Conservation (phyloP, 257 asterid genomes). For the Voacanga thouarsii region DNA sequence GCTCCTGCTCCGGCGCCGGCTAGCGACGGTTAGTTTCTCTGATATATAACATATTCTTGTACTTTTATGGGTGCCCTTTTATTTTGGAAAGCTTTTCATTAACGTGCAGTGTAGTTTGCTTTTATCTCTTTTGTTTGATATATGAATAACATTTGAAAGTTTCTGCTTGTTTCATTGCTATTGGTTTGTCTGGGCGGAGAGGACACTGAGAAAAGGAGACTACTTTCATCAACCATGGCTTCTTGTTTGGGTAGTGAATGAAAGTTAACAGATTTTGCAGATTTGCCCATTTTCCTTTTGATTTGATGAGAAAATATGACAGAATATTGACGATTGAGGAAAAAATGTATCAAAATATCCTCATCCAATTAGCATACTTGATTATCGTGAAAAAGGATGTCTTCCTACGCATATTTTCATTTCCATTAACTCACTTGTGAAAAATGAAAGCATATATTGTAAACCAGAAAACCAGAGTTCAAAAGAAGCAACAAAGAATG, state of each 20-base stretch:
- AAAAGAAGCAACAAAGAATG: too few species aligned
- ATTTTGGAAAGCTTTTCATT: too few species aligned
- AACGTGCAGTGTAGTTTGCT: not conserved
- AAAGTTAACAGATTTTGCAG: too few species aligned
- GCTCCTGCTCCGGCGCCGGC: slow-evolving; percentile 62
- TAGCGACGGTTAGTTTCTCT: slow-evolving; percentile 49
- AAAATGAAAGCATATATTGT: not conserved
- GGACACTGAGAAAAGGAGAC: not conserved
- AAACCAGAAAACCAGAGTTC: too few species aligned
- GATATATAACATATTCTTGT: not conserved
- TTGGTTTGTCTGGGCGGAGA: not conserved
- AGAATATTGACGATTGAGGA: not conserved
- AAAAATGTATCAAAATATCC: too few species aligned
- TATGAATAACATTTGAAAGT: not conserved
- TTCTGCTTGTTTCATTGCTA: not conserved
- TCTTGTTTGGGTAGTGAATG: too few species aligned
- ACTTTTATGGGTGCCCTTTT: not conserved
- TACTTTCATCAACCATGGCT: too few species aligned
- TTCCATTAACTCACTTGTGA: not conserved
- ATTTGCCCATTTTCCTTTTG: too few species aligned
- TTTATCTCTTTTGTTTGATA: not conserved
- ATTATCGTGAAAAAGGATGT: not conserved
- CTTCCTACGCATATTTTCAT: too few species aligned
- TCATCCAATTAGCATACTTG: not conserved
- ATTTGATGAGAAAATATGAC: too few species aligned